Evolutionary conservation across 768 basidiomycete species (phyloP).

Genomic region (Russula compacta): DNA sequence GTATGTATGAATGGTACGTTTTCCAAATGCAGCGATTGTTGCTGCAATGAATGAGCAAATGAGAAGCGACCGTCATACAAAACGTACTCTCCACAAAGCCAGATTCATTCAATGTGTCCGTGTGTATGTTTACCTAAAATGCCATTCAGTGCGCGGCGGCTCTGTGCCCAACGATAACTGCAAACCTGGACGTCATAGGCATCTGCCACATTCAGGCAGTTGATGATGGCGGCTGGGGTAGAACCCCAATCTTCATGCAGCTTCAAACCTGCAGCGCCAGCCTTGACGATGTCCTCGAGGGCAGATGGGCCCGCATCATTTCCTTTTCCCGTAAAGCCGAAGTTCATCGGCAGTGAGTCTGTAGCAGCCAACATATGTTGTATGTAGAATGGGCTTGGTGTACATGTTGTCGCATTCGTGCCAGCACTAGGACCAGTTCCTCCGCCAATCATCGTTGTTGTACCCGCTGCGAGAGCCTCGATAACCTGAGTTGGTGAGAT

Average conservation of each 20-base stretch:
- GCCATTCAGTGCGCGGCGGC: neutral
- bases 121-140: conserved; percentile 86
- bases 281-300: conserved; percentile 70
- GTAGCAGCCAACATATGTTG: conserved; percentile 86
- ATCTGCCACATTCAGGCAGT: conserved; percentile 73
- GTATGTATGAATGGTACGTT: conserved; percentile 92
- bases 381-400: conserved; percentile 84
- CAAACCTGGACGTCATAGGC: conserved; percentile 88
- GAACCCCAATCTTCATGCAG: conserved; percentile 97
- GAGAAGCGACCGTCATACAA: neutral
- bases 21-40: conserved; percentile 84
- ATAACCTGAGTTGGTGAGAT: conserved; percentile 90
- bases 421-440: conserved; percentile 92
- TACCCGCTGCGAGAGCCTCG: conserved; percentile 76
- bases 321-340: conserved; percentile 93
- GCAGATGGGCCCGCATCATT: conserved; percentile 76
- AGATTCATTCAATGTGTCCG: conserved; percentile 94
- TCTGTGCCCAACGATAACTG: neutral
- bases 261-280: conserved; percentile 86
- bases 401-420: conserved; percentile 91
- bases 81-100: conserved; percentile 87
- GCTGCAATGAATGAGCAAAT: conserved; percentile 33
- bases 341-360: conserved; percentile 84
- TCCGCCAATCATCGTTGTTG: conserved; percentile 92
- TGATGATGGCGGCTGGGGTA: conserved; percentile 74